A percentile compares a stretch with the other conserved stretches of the same genome.
These are phyloP conservation scores for Backusella circina DNA, from an alignment of 192 early-diverging fungal genomes.

Conservation along the genomic window DNA sequence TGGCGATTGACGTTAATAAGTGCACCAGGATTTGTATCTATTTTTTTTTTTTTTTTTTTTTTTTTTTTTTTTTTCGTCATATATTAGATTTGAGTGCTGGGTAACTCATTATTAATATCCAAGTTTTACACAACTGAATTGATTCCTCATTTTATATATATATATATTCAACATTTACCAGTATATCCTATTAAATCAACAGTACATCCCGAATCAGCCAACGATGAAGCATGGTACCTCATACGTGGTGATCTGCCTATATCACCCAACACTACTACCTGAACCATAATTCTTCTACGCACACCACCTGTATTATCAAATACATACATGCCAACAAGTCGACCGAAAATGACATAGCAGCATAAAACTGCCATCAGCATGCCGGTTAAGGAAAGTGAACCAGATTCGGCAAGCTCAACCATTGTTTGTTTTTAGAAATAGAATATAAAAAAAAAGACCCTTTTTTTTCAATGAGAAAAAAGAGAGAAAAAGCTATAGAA, in stretches of 20 bases:
- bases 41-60: constrained; percentile 7
- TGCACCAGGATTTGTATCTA: constrained; percentile 28
- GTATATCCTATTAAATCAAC: constrained; percentile 85
- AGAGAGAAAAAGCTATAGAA: neutral
- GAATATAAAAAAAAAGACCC: neutral
- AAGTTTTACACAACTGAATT: too few species aligned
- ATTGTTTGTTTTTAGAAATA: neutral
- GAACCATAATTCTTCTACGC: constrained; percentile 25
- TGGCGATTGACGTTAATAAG: constrained; percentile 35
- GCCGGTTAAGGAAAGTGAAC: constrained; percentile 8
- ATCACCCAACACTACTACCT: constrained; percentile 76
- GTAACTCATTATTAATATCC: too few species aligned
- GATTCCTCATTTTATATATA: too few species aligned
- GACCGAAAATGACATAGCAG: constrained; percentile 11
- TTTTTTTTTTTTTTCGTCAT: neutral
- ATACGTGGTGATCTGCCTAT: constrained; percentile 89
- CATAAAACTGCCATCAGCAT: constrained; percentile 14
- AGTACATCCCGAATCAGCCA: constrained; percentile 59
- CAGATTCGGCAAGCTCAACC: neutral
- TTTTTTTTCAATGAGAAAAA: neutral
- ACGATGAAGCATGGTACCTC: constrained; percentile 82
- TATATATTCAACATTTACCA: constrained; percentile 43
- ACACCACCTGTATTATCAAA: neutral
- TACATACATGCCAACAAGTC: constrained; percentile 15
- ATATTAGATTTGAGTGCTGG: too few species aligned